These are phyloP conservation scores for Corylus avellana DNA, from an alignment of 306 rosid species.

Conservation along the genomic window DNA sequence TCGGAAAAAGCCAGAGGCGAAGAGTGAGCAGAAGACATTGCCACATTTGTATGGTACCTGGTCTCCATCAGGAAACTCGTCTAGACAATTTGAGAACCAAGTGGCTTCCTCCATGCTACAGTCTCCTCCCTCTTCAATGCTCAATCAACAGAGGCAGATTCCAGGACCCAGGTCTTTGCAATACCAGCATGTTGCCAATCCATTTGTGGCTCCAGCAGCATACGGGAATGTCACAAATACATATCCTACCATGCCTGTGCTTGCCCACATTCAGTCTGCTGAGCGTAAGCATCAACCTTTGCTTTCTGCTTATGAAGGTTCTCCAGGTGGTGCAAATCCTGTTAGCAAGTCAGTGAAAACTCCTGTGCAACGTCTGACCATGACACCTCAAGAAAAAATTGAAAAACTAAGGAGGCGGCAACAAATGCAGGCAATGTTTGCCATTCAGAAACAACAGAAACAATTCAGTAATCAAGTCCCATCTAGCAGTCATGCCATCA, in stretches of 20 bases:
- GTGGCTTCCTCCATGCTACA: slow-evolving; percentile 43
- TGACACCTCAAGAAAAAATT: slow-evolving; percentile 96
- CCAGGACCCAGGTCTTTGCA: slow-evolving; percentile 49
- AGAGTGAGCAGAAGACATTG: slow-evolving; percentile 40
- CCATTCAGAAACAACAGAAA: slow-evolving; percentile 81
- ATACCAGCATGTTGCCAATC: slow-evolving; percentile 57
- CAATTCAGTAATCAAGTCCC: slow-evolving; percentile 64
- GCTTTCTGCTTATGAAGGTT: slow-evolving; percentile 47
- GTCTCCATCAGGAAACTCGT: slow-evolving; percentile 51
- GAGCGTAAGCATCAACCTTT: slow-evolving; percentile 47
- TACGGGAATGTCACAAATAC: slow-evolving; percentile 52
- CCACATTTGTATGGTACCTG: slow-evolving; percentile 55
- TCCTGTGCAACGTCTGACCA: slow-evolving; percentile 48
- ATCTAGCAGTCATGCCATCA: slow-evolving; percentile 38
- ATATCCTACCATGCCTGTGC: slow-evolving; percentile 61
- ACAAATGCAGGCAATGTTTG: slow-evolving; percentile 95
- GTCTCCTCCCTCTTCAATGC: slow-evolving; percentile 55
- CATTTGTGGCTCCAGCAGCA: slow-evolving; percentile 44
- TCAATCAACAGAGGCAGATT: slow-evolving; percentile 50
- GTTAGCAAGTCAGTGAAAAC: slow-evolving; percentile 45
- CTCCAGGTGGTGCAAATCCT: slow-evolving; percentile 38
- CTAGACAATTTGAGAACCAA: slow-evolving; percentile 58
- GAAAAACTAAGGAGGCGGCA: slow-evolving; percentile 93
- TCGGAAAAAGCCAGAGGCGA: slow-evolving; percentile 47
- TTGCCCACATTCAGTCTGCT: slow-evolving; percentile 53